Base-by-base conservation (phyloP, 192 early-diverging fungal genomes). In the Backusella parvicylindrica region DNA sequence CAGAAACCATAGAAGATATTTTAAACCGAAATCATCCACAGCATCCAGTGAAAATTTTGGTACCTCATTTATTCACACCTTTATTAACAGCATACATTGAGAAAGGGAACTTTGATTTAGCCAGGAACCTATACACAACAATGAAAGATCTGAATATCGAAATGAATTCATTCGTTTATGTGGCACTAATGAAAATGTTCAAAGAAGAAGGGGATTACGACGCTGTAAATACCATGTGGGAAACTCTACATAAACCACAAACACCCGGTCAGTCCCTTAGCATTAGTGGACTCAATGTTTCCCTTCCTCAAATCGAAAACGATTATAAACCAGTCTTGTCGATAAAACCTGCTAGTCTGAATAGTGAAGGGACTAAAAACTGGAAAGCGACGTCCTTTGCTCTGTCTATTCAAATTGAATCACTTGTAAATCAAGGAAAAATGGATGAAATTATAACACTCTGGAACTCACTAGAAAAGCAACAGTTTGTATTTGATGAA, bases 151-250 rank as follows among this genome's bases (percentile, higher is more conserved):
- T 82, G 12, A 80, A 80, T 9, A 30, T 85, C 1, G 47, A 67
- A n/a, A 75, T 70, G 32, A 85, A 80, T 65, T 41, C 64, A 2
- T 30, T 75, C 36, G 75, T 79, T 2, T 89, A 83, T 43, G 79
- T 80, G 6, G 81, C 83, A 3, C 65, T 89, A 12, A 87, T 89
- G 86, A 76, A 81, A 60, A 66, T 81, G 13, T 89, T 81, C 72
- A 71, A 76, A 26, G 66, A 77, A 32, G 81, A 77, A 13, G 76
- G 71, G 2, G 76, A 85, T 76, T 70, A 79, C 9, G 80, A 86
- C n/a, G 77, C 68, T 67, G 86, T 89, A 9, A 64, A 84, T 47
- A 21, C 70, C 2, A 76, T 89, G 63, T 89, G 86, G 85, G 37
- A 79, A n/a, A 76, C 79, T 37, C 41, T 86, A 9, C 75, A 37